Conservation (phyloP, 116 monocot species). For the Phalaenopsis hybrid region DNA sequence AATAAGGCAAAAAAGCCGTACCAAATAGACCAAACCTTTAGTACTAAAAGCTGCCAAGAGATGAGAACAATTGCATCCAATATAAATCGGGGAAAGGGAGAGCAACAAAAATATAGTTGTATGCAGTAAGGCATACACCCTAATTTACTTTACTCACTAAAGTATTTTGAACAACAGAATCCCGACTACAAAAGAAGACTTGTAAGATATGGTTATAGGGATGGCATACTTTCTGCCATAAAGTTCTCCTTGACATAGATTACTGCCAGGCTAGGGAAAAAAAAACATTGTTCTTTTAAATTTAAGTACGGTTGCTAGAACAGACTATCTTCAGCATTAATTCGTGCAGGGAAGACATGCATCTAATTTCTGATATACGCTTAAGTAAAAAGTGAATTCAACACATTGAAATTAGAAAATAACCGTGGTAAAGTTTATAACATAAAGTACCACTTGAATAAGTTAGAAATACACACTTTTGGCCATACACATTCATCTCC, state of each 20-base stretch:
- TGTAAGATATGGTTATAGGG: not conserved
- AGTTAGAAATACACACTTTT: conserved; percentile 45
- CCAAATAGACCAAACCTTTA: too few relatives aligned
- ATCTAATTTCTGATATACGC: not conserved
- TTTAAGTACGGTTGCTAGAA: not conserved
- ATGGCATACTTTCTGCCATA: not conserved
- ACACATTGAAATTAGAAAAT: too few relatives aligned
- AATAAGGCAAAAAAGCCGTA: too few relatives aligned
- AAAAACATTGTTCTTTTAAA: not conserved
- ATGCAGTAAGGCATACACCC: too few relatives aligned
- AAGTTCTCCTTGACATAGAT: not conserved
- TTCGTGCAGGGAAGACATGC: not conserved
- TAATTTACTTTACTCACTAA: too few relatives aligned
- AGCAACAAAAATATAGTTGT: too few relatives aligned
- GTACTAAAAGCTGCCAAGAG: too few relatives aligned
- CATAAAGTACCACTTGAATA: too few relatives aligned
- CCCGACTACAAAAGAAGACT: not conserved
- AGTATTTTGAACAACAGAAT: too few relatives aligned
- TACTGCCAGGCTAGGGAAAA: not conserved
- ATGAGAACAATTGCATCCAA: too few relatives aligned
- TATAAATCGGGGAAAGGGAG: too few relatives aligned
- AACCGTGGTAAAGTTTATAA: too few relatives aligned
- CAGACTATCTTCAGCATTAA: not conserved
- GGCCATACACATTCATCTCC: conserved; percentile 74
- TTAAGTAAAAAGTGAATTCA: not conserved